Conservation (phyloP, 176 grass and related monocot genomes). For the Aechmea fasciata region DNA sequence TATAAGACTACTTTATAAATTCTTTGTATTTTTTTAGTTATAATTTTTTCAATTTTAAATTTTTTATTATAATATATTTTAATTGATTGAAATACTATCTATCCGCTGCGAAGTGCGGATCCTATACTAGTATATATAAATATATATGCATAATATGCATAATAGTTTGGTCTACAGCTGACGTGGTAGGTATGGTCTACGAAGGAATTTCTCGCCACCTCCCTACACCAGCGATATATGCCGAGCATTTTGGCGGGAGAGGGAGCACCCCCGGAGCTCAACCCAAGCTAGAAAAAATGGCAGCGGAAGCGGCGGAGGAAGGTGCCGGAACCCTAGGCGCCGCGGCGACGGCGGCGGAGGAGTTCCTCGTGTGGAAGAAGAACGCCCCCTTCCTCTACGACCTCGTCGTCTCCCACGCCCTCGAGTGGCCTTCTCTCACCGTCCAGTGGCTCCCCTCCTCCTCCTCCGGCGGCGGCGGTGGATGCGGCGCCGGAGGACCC, state of each 20-base stretch:
- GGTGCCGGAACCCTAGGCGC: conserved; percentile 8
- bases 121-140: too few species aligned
- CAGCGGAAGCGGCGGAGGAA: neutral
- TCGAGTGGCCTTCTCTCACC: conserved; percentile 92
- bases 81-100: too few species aligned
- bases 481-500: neutral
- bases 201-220: too few species aligned
- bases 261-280: neutral
- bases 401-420: conserved; percentile 74
- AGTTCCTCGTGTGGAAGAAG: conserved; percentile 88
- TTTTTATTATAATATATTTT: too few species aligned
- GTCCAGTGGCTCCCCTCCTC: conserved; percentile 58
- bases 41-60: too few species aligned
- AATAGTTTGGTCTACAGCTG: too few species aligned
- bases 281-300: neutral
- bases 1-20: too few species aligned
- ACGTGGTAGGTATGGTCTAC: too few species aligned
- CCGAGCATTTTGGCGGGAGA: neutral
- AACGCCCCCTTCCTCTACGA: conserved; percentile 89
- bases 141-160: too few species aligned
- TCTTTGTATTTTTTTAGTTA: too few species aligned
- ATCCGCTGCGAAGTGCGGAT: too few species aligned
- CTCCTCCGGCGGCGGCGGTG: neutral
- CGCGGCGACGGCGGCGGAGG: conserved; percentile 29
- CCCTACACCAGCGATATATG: too few species aligned